phyloP scores from a whole-genome alignment of 495 filamentous ascomycete species.

The Hypoxylon intermedium region DNA sequence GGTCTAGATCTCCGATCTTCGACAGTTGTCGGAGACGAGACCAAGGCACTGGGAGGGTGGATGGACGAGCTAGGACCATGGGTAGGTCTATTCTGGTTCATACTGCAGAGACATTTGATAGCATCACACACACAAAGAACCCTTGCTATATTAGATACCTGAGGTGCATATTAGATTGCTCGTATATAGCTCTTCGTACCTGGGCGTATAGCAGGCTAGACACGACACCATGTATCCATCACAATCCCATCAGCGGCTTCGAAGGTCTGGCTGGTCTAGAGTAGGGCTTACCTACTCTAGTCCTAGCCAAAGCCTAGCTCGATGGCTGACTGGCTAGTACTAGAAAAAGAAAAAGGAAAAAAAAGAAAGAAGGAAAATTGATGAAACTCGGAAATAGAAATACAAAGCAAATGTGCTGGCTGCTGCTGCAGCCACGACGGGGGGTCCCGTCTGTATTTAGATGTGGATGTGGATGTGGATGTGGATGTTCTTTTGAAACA shows the following conservation, averaged over 20 bases:
- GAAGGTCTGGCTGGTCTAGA: background rate
- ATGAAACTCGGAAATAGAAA: no score
- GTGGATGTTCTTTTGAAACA: no score
- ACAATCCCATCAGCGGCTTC: background rate
- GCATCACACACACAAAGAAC: background rate
- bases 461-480: no score
- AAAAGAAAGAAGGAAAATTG: no score
- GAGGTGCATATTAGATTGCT: conserved; percentile 16
- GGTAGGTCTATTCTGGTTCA: conserved; percentile 7
- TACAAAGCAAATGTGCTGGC: no score
- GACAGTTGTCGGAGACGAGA: conserved; percentile 10
- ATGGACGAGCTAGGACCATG: conserved; percentile 7
- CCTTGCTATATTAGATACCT: conserved; percentile 1
- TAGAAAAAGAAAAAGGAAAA: background rate
- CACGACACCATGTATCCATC: background rate
- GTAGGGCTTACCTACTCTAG: no score
- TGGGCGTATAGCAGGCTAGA: background rate
- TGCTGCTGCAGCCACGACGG: no score
- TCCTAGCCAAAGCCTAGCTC: no score
- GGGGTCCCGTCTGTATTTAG: no score
- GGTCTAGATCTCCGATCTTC: conserved; percentile 34
- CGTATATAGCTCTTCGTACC: background rate
- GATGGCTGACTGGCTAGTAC: no score
- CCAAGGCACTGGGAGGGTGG: conserved; percentile 34
- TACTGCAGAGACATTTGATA: no score